Conservation (phyloP, 2,329 filamentous ascomycete species). For the Microcyclosporella mali region DNA sequence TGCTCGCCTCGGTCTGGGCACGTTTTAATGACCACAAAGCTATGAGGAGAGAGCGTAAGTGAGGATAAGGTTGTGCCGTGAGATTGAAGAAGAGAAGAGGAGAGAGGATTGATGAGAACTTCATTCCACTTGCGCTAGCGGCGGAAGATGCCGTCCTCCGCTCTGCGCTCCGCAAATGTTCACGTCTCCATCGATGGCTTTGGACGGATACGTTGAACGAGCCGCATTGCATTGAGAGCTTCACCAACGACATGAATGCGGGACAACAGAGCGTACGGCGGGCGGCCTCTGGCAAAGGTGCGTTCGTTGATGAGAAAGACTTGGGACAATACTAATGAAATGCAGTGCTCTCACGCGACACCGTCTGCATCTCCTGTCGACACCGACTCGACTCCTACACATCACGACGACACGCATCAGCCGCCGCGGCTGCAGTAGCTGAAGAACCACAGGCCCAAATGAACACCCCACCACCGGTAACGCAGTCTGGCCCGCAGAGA, state of each 20-base stretch:
- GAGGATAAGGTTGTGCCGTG: constrained; percentile 89
- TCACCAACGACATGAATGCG: constrained; percentile 34
- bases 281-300: constrained; percentile 37
- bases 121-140: background rate
- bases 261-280: constrained; percentile 42
- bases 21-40: constrained; percentile 84
- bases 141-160: background rate
- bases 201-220: constrained; percentile 13
- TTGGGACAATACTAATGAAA: constrained; percentile 5
- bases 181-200: too few species aligned
- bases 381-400: constrained; percentile 33
- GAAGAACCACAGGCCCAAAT: constrained; percentile 22
- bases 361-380: constrained; percentile 43
- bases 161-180: too few species aligned
- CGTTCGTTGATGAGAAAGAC: background rate
- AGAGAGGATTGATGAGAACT: constrained; percentile 7
- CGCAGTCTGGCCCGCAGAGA: constrained; percentile 42
- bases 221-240: background rate
- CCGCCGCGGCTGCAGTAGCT: constrained; percentile 32
- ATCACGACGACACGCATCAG: constrained; percentile 31
- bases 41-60: constrained; percentile 61
- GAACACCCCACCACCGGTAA: constrained; percentile 32
- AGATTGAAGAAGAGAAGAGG: constrained; percentile 33
- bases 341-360: constrained; percentile 34
- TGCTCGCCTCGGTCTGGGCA: constrained; percentile 76